Base-by-base conservation (phyloP, 2,329 filamentous ascomycete species). In the Exophiala viscosa region DNA sequence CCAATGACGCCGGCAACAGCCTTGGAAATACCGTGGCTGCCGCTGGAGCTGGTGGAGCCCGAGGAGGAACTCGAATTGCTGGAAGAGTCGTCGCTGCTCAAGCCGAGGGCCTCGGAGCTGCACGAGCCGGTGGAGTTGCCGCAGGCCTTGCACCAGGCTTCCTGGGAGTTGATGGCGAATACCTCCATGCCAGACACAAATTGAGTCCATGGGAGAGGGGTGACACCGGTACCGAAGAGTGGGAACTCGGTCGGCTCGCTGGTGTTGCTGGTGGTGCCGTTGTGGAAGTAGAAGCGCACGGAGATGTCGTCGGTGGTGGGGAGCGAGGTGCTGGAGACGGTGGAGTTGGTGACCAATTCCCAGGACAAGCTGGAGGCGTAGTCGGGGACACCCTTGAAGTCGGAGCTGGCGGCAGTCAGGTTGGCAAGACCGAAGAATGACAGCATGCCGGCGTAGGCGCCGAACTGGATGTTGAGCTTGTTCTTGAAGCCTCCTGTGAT, bases 341-440 rank as follows among this genome's bases (percentile, higher is more conserved):
- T 58, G 10, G 60, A 60, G 55, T 81, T 76, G 36, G 81, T 84
- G 62, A 83, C 79, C 17, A 78, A 79, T 75, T 96, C 91, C 67
- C 95, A 91, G 5, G 77, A 77, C 81, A 95, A 89, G 59, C 83
- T 83, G 2, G 85, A 86, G 4, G 90, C 90, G 64, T 96, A 96
- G 72, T 90, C 85, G n/a, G 86, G 83, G 10, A 96, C 75, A 49
- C 87, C 87, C 54, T 74, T 83, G 74, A 96, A 95, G 67, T 87
- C 73, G 1, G 71, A 61, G 53, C 76, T 80, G 1, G 72, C 77
- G 20, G 62, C 50, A 4, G 73, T 67, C 44, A 85, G 68, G 53
- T 79, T 70, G 1, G 77, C 70, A 14, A 85, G 76, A 17, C 81
- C 81, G 66, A 85, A 84, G 71, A 83, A 83, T 2, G 80, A 80